Evolutionary conservation across 2,329 filamentous ascomycete genomes (phyloP).

Genomic region (Cladosporium austrohemisphaericum): DNA sequence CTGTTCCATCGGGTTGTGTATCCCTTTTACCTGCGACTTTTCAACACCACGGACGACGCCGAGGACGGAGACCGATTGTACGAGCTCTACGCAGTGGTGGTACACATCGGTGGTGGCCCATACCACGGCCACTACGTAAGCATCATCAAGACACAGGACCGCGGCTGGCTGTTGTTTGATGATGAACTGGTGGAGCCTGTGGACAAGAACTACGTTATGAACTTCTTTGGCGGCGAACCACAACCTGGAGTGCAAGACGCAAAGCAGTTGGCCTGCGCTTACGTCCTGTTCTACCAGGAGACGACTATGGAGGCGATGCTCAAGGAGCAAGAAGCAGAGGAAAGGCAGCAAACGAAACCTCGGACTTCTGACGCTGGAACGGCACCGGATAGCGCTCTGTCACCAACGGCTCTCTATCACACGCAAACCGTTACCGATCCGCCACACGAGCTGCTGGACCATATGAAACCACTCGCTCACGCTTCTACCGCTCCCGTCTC

Average conservation of each 20-base stretch:
- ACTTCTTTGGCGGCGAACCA: slow-evolving; percentile 88
- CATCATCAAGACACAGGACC: slow-evolving; percentile 94
- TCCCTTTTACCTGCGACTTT: slow-evolving; percentile 91
- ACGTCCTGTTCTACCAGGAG: slow-evolving; percentile 97
- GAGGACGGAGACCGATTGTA: slow-evolving; percentile 91
- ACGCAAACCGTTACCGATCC: slow-evolving; percentile 38
- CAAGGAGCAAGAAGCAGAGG: slow-evolving; percentile 80
- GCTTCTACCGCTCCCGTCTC: slow-evolving; percentile 53
- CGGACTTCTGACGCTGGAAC: slow-evolving; percentile 31
- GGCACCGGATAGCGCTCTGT: slow-evolving; percentile 22
- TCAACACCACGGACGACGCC: slow-evolving; percentile 95
- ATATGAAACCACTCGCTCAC: slow-evolving; percentile 60
- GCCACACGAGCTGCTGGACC: slow-evolving; percentile 42
- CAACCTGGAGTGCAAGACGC: slow-evolving; percentile 48
- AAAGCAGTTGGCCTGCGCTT: slow-evolving; percentile 74
- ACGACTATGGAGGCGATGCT: slow-evolving; percentile 66
- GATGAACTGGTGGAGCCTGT: slow-evolving; percentile 99
- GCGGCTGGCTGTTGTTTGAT: slow-evolving; percentile 93
- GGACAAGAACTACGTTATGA: slow-evolving; percentile 90
- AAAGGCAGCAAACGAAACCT: slow-evolving; percentile 38
- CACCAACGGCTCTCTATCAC: slow-evolving; percentile 27
- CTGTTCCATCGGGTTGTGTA: slow-evolving; percentile 96
- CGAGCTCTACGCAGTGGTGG: slow-evolving; percentile 93
- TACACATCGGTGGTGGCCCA: slow-evolving; percentile 93
- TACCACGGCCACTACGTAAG: slow-evolving; percentile 98